Conservation (phyloP, 2,329 filamentous ascomycete species). For the Myotisia sp. region DNA sequence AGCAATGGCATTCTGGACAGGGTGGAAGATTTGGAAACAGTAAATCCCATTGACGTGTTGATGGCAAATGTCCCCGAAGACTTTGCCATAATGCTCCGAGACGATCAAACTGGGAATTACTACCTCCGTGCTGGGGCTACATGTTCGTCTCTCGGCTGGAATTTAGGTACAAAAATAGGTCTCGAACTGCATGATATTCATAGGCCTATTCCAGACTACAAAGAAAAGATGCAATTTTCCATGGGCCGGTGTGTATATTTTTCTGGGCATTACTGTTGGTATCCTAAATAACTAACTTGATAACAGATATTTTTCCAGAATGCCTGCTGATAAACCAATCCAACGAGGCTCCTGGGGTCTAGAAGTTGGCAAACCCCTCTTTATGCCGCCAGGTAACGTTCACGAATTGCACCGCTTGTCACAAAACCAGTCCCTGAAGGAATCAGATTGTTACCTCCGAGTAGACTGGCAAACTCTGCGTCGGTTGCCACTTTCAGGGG, state of each 20-base stretch:
- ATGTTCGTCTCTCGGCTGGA: slow-evolving; percentile 72
- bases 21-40: slow-evolving; percentile 44
- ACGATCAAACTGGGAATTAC: slow-evolving; percentile 58
- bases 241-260: slow-evolving; percentile 55
- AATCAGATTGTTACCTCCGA: slow-evolving; percentile 51
- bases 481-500: slow-evolving; percentile 59
- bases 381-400: slow-evolving; percentile 54
- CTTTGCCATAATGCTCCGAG: slow-evolving; percentile 61
- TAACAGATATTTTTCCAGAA: slow-evolving; percentile 62
- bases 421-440: slow-evolving; percentile 43
- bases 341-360: slow-evolving; percentile 76
- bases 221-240: slow-evolving; percentile 73
- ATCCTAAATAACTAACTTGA: slow-evolving; percentile 1
- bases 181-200: slow-evolving; percentile 58
- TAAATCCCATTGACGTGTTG: slow-evolving; percentile 54
- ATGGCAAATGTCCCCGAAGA: slow-evolving; percentile 72
- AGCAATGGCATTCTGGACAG: slow-evolving; percentile 55
- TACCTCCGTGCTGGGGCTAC: slow-evolving; percentile 60
- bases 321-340: slow-evolving; percentile 59
- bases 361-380: slow-evolving; percentile 60
- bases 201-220: slow-evolving; percentile 61
- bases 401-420: slow-evolving; percentile 46
- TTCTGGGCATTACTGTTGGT: background rate
- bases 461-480: slow-evolving; percentile 84
- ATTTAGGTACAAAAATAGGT: slow-evolving; percentile 58